phyloP scores from a whole-genome alignment of 2,329 filamentous ascomycete genomes.

The Ceratocystis destructans region DNA sequence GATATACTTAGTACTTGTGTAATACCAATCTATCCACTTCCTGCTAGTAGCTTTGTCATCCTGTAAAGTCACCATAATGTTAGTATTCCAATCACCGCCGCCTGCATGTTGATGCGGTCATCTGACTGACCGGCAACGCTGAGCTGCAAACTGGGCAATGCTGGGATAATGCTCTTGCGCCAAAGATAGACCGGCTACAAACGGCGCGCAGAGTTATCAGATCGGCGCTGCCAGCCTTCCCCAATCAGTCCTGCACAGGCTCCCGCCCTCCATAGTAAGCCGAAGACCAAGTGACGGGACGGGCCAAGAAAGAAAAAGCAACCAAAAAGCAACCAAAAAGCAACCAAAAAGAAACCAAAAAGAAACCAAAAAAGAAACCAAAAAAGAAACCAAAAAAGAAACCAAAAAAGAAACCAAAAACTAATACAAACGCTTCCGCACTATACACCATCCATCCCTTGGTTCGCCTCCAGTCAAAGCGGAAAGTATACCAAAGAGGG shows the following conservation, averaged over 20 bases:
- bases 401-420: too few species aligned
- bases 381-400: too few species aligned
- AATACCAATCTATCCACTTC: conserved; percentile 14
- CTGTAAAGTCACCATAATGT: too few species aligned
- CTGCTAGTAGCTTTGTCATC: too few species aligned
- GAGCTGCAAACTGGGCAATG: background rate
- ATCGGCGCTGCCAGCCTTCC: too few species aligned
- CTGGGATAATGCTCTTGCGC: background rate
- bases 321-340: too few species aligned
- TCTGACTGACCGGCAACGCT: background rate
- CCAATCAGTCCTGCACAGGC: too few species aligned
- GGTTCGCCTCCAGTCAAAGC: background rate
- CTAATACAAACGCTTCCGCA: background rate
- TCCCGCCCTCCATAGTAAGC: background rate
- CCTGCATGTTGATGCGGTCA: background rate
- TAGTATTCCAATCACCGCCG: too few species aligned
- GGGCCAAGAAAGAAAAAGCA: background rate
- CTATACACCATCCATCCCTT: background rate
- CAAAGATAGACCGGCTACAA: background rate
- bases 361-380: too few species aligned
- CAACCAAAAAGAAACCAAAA: too few species aligned
- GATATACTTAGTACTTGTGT: conserved; percentile 16
- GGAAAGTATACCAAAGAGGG: background rate
- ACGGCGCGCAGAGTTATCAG: too few species aligned
- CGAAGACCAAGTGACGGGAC: background rate